Evolutionary conservation across 164 flowering plant species (phyloP).

Genomic region (Tetracentron sinense): DNA sequence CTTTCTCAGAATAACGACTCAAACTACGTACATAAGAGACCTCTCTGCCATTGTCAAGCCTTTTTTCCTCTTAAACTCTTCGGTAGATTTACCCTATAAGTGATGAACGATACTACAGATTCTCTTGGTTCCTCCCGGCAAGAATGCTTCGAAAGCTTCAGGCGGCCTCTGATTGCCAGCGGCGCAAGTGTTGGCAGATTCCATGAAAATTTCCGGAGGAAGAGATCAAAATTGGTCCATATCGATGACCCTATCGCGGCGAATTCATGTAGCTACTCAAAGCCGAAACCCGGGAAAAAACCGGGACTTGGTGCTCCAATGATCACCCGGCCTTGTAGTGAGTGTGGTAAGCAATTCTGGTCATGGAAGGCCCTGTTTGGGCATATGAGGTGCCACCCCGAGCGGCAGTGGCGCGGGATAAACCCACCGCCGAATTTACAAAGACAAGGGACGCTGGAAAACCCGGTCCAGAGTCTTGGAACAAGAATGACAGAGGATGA

Average conservation of each 20-base stretch:
- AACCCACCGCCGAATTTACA: conserved; percentile 60
- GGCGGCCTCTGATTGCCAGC: background rate
- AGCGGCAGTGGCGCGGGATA: conserved; percentile 93
- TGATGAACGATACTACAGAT: conserved; percentile 11
- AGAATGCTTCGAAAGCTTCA: background rate
- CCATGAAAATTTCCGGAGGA: conserved; percentile 35
- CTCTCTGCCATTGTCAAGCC: conserved; percentile 3
- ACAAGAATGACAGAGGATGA: conserved; percentile 40
- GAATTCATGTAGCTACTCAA: conserved; percentile 9
- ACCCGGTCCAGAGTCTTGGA: background rate
- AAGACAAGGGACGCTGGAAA: conserved; percentile 7
- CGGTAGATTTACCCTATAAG: background rate
- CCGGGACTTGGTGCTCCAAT: conserved; percentile 53
- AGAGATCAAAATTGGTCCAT: conserved; percentile 38
- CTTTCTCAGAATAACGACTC: conserved; percentile 21
- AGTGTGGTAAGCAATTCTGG: conserved; percentile 86
- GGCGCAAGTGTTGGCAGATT: background rate
- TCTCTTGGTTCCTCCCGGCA: conserved; percentile 5
- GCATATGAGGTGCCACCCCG: conserved; percentile 98
- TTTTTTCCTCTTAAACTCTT: conserved; percentile 8
- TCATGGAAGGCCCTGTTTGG: conserved; percentile 92
- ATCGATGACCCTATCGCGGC: background rate
- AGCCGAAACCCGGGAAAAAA: conserved; percentile 34
- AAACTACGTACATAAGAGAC: conserved; percentile 20
- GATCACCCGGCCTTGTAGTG: conserved; percentile 63